A percentile compares a stretch with the other conserved stretches of the same genome.
phyloP scores from a whole-genome alignment of 257 asterid genomes.

The Henckelia pumila region DNA sequence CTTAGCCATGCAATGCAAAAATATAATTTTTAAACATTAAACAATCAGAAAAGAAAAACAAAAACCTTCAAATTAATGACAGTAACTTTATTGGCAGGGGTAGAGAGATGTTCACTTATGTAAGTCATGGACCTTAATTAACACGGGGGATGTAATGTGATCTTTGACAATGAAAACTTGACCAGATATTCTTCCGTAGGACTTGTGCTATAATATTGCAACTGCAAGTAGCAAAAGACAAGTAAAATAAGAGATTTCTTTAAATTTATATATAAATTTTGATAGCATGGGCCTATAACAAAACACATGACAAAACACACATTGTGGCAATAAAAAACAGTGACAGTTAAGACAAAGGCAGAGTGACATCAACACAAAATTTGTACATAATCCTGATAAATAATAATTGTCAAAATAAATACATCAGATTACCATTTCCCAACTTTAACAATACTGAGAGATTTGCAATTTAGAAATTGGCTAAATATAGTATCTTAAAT shows the following conservation, averaged over 20 bases:
- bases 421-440: not conserved
- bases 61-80: constrained; percentile 83
- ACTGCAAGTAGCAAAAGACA: constrained; percentile 39
- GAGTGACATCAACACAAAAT: not conserved
- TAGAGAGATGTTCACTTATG: constrained; percentile 79
- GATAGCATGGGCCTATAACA: constrained; percentile 19
- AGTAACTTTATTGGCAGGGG: constrained; percentile 80
- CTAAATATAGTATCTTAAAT: not conserved
- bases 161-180: constrained; percentile 67
- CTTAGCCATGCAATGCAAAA: not conserved
- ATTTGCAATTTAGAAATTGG: constrained; percentile 20
- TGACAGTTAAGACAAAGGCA: not conserved
- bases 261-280: constrained; percentile 4
- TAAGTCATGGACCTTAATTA: constrained; percentile 87
- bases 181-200: constrained; percentile 74
- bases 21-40: too few species aligned
- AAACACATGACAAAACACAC: not conserved
- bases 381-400: not conserved
- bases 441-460: constrained; percentile 15
- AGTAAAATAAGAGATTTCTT: constrained; percentile 15
- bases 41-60: constrained; percentile 9
- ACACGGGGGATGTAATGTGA: constrained; percentile 83
- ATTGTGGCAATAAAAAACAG: constrained; percentile 9
- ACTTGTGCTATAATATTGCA: constrained; percentile 67
- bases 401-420: constrained; percentile 1